Conservation (phyloP, 2,329 filamentous ascomycete species). For the Phialemonium atrogriseum region DNA sequence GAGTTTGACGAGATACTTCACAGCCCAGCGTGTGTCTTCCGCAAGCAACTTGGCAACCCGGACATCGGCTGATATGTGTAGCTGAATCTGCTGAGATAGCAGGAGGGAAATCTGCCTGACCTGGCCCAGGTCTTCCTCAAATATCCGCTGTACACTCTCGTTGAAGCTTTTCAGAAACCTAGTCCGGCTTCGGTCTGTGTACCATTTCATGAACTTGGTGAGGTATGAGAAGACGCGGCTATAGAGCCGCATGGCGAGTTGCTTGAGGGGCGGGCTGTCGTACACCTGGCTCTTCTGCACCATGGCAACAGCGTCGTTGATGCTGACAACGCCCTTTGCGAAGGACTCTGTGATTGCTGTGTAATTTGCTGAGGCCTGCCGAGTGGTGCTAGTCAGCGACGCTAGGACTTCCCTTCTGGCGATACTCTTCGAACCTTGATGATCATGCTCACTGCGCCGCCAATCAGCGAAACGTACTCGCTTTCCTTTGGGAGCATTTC, state of each 20-base stretch:
- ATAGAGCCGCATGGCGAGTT: constrained; percentile 10
- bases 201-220: constrained; percentile 11
- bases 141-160: constrained; percentile 5
- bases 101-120: constrained; percentile 5
- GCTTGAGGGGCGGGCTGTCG: constrained; percentile 3
- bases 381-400: too few species aligned
- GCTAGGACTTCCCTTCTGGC: too few species aligned
- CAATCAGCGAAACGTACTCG: constrained; percentile 9
- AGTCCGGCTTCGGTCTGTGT: constrained; percentile 7
- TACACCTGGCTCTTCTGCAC: constrained; percentile 7
- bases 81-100: constrained; percentile 6
- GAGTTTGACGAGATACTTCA: constrained; percentile 6
- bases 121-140: constrained; percentile 7
- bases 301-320: constrained; percentile 11
- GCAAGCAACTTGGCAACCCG: constrained; percentile 5
- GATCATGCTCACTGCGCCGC: constrained; percentile 9
- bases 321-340: constrained; percentile 8
- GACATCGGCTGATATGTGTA: constrained; percentile 8
- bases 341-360: constrained; percentile 9
- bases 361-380: constrained; percentile 11
- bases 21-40: constrained; percentile 2
- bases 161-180: constrained; percentile 11
- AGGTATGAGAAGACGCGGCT: constrained; percentile 10
- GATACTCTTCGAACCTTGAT: constrained; percentile 12
- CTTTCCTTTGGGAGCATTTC: constrained; percentile 10